Conservation (phyloP, 495 filamentous ascomycete species). For the Lophium mytilinum region DNA sequence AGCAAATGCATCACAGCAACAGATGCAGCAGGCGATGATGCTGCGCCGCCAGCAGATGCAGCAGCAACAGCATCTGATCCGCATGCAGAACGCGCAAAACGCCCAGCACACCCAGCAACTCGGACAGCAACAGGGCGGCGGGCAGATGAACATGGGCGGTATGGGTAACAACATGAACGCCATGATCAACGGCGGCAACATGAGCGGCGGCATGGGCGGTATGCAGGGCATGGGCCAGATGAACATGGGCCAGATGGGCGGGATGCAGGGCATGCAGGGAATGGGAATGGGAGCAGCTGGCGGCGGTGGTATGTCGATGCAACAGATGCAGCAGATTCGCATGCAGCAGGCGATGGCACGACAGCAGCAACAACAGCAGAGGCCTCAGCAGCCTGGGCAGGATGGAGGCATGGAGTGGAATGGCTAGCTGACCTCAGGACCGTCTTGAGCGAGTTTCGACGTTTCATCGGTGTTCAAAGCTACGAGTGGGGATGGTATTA, state of each 20-base stretch:
- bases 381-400: not conserved
- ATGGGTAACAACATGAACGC: not conserved
- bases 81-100: constrained; percentile 11
- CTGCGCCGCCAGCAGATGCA: constrained; percentile 25
- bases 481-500: too few relatives aligned
- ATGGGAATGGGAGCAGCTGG: not conserved
- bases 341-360: not conserved
- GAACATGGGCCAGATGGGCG: not conserved
- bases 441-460: too few relatives aligned
- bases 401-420: too few relatives aligned
- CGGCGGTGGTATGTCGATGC: not conserved
- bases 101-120: too few relatives aligned
- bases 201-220: not conserved
- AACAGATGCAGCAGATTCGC: constrained; percentile 9
- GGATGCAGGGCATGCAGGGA: not conserved
- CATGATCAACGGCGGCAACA: not conserved
- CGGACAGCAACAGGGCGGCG: constrained; percentile 7
- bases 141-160: constrained; percentile 11
- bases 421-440: too few relatives aligned
- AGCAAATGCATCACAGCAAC: constrained; percentile 32
- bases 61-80: constrained; percentile 15
- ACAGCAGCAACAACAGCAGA: not conserved
- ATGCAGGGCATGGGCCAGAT: not conserved
- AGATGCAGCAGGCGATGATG: constrained; percentile 39
- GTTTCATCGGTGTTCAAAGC: too few relatives aligned